These are phyloP conservation scores for Trametes punicea DNA, from an alignment of 768 basidiomycete genomes.

Conservation along the genomic window DNA sequence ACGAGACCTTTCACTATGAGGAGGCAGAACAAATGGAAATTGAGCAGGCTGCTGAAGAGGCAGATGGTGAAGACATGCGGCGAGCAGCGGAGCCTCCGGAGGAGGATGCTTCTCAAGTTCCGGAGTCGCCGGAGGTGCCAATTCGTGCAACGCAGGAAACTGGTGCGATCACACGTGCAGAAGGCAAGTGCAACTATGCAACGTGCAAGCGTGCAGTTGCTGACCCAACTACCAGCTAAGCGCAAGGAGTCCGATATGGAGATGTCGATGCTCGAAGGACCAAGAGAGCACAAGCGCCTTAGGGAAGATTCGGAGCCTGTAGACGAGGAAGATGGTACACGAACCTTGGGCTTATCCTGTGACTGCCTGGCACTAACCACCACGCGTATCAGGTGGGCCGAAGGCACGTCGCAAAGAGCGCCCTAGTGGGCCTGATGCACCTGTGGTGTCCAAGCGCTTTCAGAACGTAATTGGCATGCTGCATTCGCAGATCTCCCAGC, in stretches of 20 bases:
- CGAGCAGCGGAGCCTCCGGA: not conserved
- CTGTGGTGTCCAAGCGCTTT: conserved; percentile 58
- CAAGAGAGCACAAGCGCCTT: conserved; percentile 52
- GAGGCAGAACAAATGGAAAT: conserved; percentile 9
- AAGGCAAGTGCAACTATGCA: not conserved
- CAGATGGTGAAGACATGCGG: not conserved
- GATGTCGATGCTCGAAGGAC: conserved; percentile 36
- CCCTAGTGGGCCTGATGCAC: conserved; percentile 19
- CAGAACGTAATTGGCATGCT: conserved; percentile 80
- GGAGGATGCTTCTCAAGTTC: not conserved
- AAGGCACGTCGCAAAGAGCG: conserved; percentile 22
- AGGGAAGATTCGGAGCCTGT: conserved; percentile 68
- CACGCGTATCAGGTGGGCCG: conserved; percentile 11
- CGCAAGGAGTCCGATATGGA: conserved; percentile 60
- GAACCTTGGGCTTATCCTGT: not conserved
- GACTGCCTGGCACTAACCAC: not conserved
- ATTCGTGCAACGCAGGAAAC: not conserved
- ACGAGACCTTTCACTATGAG: not conserved
- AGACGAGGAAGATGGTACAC: conserved; percentile 58
- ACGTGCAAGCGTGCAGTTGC: not conserved
- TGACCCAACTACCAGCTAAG: conserved; percentile 44
- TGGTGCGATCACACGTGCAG: not conserved
- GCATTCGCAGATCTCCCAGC: conserved; percentile 77
- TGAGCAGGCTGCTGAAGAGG: not conserved
- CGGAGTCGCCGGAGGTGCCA: conserved; percentile 3